Conservation (phyloP, 805 yeast species). For the Candida manassasensis region DNA sequence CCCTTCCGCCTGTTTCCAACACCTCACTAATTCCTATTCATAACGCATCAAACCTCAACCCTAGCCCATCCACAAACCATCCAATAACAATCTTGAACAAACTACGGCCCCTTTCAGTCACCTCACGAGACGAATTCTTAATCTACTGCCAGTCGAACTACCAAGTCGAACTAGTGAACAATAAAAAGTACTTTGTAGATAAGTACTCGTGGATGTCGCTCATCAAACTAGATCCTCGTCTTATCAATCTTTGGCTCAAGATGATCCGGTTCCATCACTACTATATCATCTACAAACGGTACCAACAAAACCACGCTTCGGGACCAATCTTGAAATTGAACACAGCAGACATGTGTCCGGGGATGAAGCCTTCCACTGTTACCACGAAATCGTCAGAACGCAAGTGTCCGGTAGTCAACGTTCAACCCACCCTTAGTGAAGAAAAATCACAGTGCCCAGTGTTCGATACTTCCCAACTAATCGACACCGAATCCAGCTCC, state of each 20-base stretch:
- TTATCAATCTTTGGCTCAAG: constrained; percentile 37
- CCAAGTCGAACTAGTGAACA: constrained; percentile 2
- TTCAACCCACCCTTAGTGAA: no score
- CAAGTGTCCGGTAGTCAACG: no score
- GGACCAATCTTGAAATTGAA: neutral
- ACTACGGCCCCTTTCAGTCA: constrained; percentile 3
- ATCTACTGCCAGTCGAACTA: constrained; percentile 4
- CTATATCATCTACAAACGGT: constrained; percentile 32
- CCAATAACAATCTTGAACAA: constrained; percentile 2
- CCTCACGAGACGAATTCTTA: constrained; percentile 3
- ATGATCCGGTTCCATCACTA: constrained; percentile 38
- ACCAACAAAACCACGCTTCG: constrained; percentile 7
- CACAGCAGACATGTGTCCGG: neutral
- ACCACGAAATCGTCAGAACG: no score
- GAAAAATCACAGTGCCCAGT: constrained; percentile 4
- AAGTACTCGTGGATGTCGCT: constrained; percentile 37
- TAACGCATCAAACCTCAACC: no score
- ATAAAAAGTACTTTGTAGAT: constrained; percentile 12
- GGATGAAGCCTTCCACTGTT: neutral
- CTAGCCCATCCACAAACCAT: no score
- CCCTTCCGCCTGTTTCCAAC: no score
- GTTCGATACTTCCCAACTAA: constrained; percentile 1
- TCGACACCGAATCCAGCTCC: neutral
- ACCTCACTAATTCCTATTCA: no score
- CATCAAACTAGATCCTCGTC: constrained; percentile 35